Conservation (phyloP, 2,329 filamentous ascomycete species). For the Aspergillus chevalieri region DNA sequence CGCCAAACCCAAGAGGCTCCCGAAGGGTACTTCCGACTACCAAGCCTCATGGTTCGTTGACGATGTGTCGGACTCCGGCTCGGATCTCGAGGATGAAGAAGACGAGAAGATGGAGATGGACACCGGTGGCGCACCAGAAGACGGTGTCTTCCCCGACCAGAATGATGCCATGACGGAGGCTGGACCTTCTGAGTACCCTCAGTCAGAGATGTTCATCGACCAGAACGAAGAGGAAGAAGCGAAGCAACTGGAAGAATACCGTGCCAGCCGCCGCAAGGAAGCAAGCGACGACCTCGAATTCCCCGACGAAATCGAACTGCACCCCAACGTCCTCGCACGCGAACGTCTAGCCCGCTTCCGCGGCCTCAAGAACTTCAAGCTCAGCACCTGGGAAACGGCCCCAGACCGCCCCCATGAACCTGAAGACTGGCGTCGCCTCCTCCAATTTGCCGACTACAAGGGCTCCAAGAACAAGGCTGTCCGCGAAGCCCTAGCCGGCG, state of each 20-base stretch:
- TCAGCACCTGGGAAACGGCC: conserved; percentile 80
- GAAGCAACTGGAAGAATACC: conserved; percentile 73
- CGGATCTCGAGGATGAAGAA: conserved; percentile 71
- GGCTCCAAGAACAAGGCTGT: conserved; percentile 69
- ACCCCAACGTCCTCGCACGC: conserved; percentile 75
- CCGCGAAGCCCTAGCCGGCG: conserved; percentile 81
- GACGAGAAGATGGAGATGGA: conserved; percentile 50
- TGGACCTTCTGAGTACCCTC: conserved; percentile 81
- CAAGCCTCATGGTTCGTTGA: conserved; percentile 91
- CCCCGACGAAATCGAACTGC: conserved; percentile 92
- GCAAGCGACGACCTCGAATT: conserved; percentile 89
- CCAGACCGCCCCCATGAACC: conserved; percentile 85
- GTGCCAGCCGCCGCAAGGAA: conserved; percentile 69
- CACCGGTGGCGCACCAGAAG: conserved; percentile 63
- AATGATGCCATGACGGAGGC: conserved; percentile 62
- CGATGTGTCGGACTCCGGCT: conserved; percentile 75
- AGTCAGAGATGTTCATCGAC: conserved; percentile 86
- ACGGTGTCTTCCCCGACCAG: conserved; percentile 61
- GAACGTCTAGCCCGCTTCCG: conserved; percentile 83
- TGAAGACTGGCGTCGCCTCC: conserved; percentile 77
- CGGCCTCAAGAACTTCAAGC: conserved; percentile 83
- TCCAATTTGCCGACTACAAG: conserved; percentile 86
- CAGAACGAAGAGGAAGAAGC: conserved; percentile 76
- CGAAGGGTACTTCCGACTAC: conserved; percentile 87
- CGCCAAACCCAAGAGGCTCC: conserved; percentile 64